These are phyloP conservation scores for Penicillium mononematosum DNA, from an alignment of 495 filamentous ascomycete genomes.

Conservation along the genomic window DNA sequence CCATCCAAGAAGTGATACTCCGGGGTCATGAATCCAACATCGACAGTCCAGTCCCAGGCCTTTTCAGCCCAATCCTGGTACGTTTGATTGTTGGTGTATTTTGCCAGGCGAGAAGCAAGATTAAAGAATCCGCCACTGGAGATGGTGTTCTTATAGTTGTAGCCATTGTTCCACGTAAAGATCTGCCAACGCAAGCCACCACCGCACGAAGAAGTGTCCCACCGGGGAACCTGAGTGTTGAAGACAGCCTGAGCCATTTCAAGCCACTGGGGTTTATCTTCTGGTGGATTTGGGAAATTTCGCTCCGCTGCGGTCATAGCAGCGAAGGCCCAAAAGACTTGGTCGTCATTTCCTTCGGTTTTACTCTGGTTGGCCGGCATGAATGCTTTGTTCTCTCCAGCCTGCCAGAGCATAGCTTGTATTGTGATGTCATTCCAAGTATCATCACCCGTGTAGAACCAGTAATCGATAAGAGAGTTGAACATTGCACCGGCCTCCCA, in stretches of 20 bases:
- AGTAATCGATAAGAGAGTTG: conserved; percentile 77
- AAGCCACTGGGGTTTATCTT: conserved; percentile 66
- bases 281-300: conserved; percentile 60
- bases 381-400: conserved; percentile 63
- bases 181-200: conserved; percentile 87
- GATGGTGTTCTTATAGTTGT: conserved; percentile 78
- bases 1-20: conserved; percentile 67
- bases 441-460: conserved; percentile 73
- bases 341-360: conserved; percentile 79
- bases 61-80: conserved; percentile 77
- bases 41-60: conserved; percentile 68
- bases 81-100: conserved; percentile 73
- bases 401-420: conserved; percentile 70
- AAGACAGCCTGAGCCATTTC: conserved; percentile 80
- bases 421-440: conserved; percentile 67
- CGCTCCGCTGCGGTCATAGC: conserved; percentile 80
- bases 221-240: conserved; percentile 68
- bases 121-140: conserved; percentile 82
- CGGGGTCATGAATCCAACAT: conserved; percentile 60
- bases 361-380: conserved; percentile 82
- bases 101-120: conserved; percentile 69
- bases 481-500: conserved; percentile 81
- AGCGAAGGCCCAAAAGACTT: conserved; percentile 82
- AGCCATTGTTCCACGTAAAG: conserved; percentile 74
- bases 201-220: conserved; percentile 65